Base-by-base conservation (phyloP, 768 basidiomycete genomes). In the Trametopsis cervina region DNA sequence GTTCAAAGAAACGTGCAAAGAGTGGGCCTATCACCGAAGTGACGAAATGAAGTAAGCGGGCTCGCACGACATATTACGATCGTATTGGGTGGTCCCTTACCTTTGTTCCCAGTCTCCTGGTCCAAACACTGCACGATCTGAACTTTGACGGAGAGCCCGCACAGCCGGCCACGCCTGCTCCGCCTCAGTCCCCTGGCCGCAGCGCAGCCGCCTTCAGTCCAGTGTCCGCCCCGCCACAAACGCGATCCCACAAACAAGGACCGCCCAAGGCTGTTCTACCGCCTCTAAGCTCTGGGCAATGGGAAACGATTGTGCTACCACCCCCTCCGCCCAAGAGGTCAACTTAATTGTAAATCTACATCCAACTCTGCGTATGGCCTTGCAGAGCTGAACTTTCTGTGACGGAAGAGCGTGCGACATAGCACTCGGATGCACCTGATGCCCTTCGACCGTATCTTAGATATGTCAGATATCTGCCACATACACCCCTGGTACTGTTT, bases 41-140 rank as follows among this genome's bases (percentile, higher is more conserved):
- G 75, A 81, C 42, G 89, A 94, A 62, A 72, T 88, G 22, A 81
- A 81, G 88, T 90, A 58, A 63, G 83, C n/a, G n/a, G n/a, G n/a
- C n/a, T n/a, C n/a, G n/a, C 45, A 2, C 17, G 20, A 11, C 29
- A 33, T n/a, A n/a, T n/a, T n/a, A n/a, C n/a, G n/a, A n/a, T n/a
- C n/a, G n/a, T n/a, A n/a, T n/a, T n/a, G n/a, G n/a, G n/a, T n/a
- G n/a, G n/a, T n/a, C n/a, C n/a, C n/a, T n/a, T n/a, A n/a, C n/a
- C n/a, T n/a, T n/a, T n/a, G n/a, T n/a, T n/a, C n/a, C n/a, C n/a
- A n/a, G n/a, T n/a, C n/a, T n/a, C n/a, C n/a, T n/a, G n/a, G n/a
- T n/a, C n/a, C n/a, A n/a, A n/a, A n/a, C n/a, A n/a, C n/a, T n/a
- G n/a, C n/a, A n/a, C n/a, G n/a, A n/a, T n/a, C n/a, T n/a, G n/a